Evolutionary conservation across 805 yeast genomes (phyloP), one percentile per base, ranked within the genome.

Genomic region (Sugiyamaella valdiviana): DNA sequence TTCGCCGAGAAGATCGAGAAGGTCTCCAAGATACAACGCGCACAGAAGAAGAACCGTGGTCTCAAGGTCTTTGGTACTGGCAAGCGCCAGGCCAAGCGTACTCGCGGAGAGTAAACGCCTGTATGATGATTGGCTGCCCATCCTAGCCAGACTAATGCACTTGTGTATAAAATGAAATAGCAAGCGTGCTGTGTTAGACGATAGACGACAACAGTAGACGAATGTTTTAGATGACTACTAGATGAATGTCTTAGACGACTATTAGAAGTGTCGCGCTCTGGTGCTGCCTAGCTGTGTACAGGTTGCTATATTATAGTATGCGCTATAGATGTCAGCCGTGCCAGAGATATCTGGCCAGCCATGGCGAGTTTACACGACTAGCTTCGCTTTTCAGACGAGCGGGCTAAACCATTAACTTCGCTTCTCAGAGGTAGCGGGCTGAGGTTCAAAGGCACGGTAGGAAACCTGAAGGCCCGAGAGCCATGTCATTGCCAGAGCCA

Each of bases 11-110:
- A 87, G 83, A 90, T 84, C 69, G 97, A 91, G 77, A 89, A 88
- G 82, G 80, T 96, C 67, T 88, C 97, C 68, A 90, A 98, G 89
- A 96, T 90, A 81, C 99, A 93, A 82, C 88, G 99, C 83, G 93
- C 93, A 79, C 98, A 91, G 82, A 88, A 85, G 89, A 91, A 93
- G 90, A 93, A 93, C 95, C 89, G 97, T 56, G 96, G 85, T 71
- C 83, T 85, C 89, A 93, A 93, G 86, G 75, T 87, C 84, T 89
- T 91, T 71, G 99, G 99, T 84, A 93, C 99, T 69, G 95, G 90
- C 71, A 84, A 80, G 74, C 82, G 86, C 75, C 85, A 83, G 76
- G 95, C 95, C 76, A 90, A 89, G 66, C 66, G 70, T 51, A 58
- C 57, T 45, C 50, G 63, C 52, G 57, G 56, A 40, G 56, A 54